A percentile compares a stretch with the other conserved stretches of the same genome.
Conservation (phyloP, 768 basidiomycete genomes). For the Phaeolepiota aurea region DNA sequence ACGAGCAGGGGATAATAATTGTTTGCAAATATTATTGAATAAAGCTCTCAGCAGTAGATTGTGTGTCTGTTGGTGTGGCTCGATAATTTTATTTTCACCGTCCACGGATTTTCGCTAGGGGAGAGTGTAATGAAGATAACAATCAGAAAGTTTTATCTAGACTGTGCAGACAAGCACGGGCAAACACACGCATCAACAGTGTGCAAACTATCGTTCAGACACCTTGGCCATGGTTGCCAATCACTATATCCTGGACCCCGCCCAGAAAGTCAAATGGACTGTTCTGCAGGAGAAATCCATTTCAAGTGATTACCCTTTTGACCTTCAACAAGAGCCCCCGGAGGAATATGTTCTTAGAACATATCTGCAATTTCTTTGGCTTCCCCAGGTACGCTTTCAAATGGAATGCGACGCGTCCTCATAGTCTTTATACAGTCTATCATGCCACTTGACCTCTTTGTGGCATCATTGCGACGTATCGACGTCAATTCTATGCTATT, state of each 20-base stretch:
- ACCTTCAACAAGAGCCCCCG: conserved; percentile 32
- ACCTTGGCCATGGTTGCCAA: background rate
- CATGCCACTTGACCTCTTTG: conserved; percentile 54
- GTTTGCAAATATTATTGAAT: no score
- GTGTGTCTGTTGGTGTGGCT: no score
- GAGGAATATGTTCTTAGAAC: conserved; percentile 54
- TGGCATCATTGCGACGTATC: conserved; percentile 49
- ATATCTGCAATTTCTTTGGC: conserved; percentile 73
- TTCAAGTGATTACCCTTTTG: conserved; percentile 49
- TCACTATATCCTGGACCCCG: background rate
- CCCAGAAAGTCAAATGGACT: conserved; percentile 33
- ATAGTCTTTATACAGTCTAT: conserved; percentile 68
- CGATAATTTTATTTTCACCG: no score
- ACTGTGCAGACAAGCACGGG: no score
- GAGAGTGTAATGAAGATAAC: no score
- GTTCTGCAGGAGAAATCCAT: conserved; percentile 50
- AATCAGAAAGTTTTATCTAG: no score
- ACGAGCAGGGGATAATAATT: no score
- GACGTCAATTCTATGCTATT: conserved; percentile 28
- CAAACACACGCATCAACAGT: conserved; percentile 12
- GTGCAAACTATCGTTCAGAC: background rate
- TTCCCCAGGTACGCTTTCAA: conserved; percentile 53
- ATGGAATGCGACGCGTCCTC: no score
- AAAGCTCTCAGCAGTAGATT: no score
- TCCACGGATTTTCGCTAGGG: no score